Percentiles rank a stretch among this genome's conserved stretches.
phyloP scores from a whole-genome alignment of 2,329 filamentous ascomycete species.

The Didymosphaeria variabile region DNA sequence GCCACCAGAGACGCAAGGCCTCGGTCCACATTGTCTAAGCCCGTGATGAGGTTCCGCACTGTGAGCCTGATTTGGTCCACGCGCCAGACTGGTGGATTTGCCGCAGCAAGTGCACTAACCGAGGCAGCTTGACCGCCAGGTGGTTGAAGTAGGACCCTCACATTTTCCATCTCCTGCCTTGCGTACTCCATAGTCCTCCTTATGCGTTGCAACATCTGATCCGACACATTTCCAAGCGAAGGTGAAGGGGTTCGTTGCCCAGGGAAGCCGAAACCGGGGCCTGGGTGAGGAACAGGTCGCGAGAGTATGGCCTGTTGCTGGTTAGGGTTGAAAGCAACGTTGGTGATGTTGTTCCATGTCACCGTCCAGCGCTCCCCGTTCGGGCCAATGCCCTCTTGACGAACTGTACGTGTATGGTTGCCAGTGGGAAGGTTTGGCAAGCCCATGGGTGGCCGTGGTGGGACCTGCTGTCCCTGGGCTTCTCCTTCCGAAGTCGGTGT shows the following conservation, averaged over 20 bases:
- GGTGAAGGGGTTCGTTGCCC: conserved; percentile 27
- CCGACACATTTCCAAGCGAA: conserved; percentile 22
- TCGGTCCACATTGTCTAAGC: conserved; percentile 40
- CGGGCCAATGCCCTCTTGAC: conserved; percentile 60
- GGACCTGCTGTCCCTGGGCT: conserved; percentile 18
- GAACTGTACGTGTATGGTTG: conserved; percentile 53
- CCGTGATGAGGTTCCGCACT: conserved; percentile 31
- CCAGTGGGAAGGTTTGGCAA: conserved; percentile 23
- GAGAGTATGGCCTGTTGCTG: conserved; percentile 35
- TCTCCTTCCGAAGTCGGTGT: conserved; percentile 20
- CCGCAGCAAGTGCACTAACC: conserved; percentile 10
- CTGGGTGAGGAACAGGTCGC: conserved; percentile 32
- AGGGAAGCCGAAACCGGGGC: conserved; percentile 30
- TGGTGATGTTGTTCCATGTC: conserved; percentile 59
- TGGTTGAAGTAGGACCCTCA: conserved; percentile 33
- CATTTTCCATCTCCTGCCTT: conserved; percentile 44
- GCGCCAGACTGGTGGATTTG: conserved; percentile 38
- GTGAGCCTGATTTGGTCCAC: conserved; percentile 39
- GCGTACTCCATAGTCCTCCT: conserved; percentile 35
- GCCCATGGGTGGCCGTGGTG: conserved; percentile 16
- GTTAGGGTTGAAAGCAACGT: conserved; percentile 31
- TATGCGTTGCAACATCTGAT: conserved; percentile 34
- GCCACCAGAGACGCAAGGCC: conserved; percentile 31
- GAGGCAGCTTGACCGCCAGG: conserved; percentile 21
- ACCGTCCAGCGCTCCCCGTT: conserved; percentile 64